Base-by-base conservation (phyloP, 768 basidiomycete genomes). In the Boletus pseudopeckii region DNA sequence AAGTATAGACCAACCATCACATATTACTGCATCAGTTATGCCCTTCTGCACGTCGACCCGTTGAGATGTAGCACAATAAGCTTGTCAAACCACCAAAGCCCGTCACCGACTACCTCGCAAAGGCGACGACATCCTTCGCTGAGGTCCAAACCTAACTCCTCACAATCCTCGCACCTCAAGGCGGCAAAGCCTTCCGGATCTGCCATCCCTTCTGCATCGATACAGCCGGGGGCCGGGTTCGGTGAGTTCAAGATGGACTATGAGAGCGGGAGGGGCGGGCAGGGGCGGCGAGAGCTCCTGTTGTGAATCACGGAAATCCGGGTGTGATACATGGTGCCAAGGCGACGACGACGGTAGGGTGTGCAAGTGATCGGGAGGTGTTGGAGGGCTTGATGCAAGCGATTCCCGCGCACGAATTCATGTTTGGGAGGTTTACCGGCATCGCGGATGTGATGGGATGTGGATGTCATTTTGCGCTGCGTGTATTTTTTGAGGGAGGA, bases 151-250 rank as follows among this genome's bases (percentile, higher is more conserved):
- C 75, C 0, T 79, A 85, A 49, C 67, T 96, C 30, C 72, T 91
- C 47, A 71, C 77, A 7, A 69, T 90, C 24, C 80, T 91, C 45
- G 81, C 84, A 30, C 75, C 81, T 38, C 65, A 73, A 56, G 55
- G 69, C 2, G 52, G 73, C 32, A 83, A 82, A 60, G 92, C 92
- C 0, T 81, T 99, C 55, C 91, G 90, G 60, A 80, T 96, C 34
- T 82, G 84, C 58, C 94, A 98, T 64, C 84, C 93, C 0, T 74
- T 80, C 47, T 92, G 92, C 65, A 90, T 98, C 63, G 96, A 99
- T 66, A 98, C 96, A 2, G 90, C 93, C 57, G 92, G 86, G 0
- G 78, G 80, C 0, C n/a, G 87, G 85, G 1, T 98, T 88, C 66
- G 96, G 95, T 5, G 88, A 92, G 68, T 92, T 89, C 68, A 86